Base-by-base conservation (phyloP, 805 yeast species). In the Kodamaea lidongshanica region DNA sequence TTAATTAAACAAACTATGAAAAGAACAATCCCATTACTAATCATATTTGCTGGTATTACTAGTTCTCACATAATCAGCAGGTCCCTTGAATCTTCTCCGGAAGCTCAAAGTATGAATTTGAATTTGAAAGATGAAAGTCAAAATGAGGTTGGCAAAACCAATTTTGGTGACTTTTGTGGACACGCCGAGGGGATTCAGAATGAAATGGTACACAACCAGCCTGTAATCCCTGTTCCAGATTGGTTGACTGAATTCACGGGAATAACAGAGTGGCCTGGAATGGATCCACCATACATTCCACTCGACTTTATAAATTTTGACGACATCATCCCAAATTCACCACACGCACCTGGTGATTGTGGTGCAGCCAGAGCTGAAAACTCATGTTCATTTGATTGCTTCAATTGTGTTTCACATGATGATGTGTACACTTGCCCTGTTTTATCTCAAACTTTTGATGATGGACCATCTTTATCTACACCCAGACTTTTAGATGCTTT, bases 381-480 rank as follows among this genome's bases (percentile, higher is more conserved):
- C 7, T 27, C 38, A 11, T 88, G 96, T 47, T 80, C 95, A 0
- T 88, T 84, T 58, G 96, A 87, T 52, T 88, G 96, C 52, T 72
- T 67, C 52, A 74, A 78, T 39, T 88, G 96, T 58, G 74, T 78
- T 16, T 73, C 77, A 14, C 69, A 60, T 20, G 92, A 82, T 54
- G 97, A 88, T 49, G 75, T 82, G 4, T 70, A 62, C 44, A 73
- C 89, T 1, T 88, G 96, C 52, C 72, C 78, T 3, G 60, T 64
- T 27, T 61, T 89, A 21, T 74, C 88, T 0, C 97, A 89, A 57
- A 79, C 94, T 0, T 89, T 89, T 56, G 98, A 89, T 52, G 97
- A 89, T 52, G 97, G 98, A 0, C 98, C 98, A 1, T 70, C 88
- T 0, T 74, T 74, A 0, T 68, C 74, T 13, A 88, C 96, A 0